phyloP scores from a whole-genome alignment of 2,329 filamentous ascomycete species.

The Ophiocordyceps polyrhachis-furcata region DNA sequence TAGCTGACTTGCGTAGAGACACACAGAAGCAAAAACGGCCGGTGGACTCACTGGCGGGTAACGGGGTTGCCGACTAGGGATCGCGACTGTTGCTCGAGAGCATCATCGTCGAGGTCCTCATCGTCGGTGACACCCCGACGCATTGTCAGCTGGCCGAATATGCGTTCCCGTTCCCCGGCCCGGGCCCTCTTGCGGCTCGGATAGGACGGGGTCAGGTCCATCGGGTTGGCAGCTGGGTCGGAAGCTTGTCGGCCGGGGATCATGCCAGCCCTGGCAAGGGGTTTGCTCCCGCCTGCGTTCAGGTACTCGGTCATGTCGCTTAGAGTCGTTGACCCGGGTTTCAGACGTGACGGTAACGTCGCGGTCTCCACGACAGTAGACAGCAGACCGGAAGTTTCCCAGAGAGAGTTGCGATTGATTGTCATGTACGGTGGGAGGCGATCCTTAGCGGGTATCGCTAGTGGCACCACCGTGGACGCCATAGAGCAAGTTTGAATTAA shows the following conservation, averaged over 20 bases:
- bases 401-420: conserved; percentile 46
- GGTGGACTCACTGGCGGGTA: conserved; percentile 8
- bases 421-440: conserved; percentile 16
- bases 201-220: conserved; percentile 15
- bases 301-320: conserved; percentile 45
- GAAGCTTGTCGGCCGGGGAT: conserved; percentile 25
- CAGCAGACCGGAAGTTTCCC: conserved; percentile 66
- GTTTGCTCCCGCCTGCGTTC: conserved; percentile 61
- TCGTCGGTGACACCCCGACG: conserved; percentile 6
- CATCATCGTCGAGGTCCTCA: not conserved
- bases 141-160: conserved; percentile 12
- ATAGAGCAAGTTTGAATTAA: conserved; percentile 49
- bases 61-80: conserved; percentile 10
- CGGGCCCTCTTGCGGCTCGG: conserved; percentile 5
- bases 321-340: conserved; percentile 25
- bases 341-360: conserved; percentile 57
- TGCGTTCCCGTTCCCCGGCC: conserved; percentile 4
- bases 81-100: conserved; percentile 4
- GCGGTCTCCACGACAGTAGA: conserved; percentile 60
- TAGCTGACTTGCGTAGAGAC: not conserved
- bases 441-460: conserved; percentile 40
- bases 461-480: conserved; percentile 60
- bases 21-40: not conserved
- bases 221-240: conserved; percentile 10
- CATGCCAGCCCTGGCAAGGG: conserved; percentile 57